A percentile compares a stretch with the other conserved stretches of the same genome.
Conservation (phyloP, 208 protist species). For the Leishmania gerbilli region DNA sequence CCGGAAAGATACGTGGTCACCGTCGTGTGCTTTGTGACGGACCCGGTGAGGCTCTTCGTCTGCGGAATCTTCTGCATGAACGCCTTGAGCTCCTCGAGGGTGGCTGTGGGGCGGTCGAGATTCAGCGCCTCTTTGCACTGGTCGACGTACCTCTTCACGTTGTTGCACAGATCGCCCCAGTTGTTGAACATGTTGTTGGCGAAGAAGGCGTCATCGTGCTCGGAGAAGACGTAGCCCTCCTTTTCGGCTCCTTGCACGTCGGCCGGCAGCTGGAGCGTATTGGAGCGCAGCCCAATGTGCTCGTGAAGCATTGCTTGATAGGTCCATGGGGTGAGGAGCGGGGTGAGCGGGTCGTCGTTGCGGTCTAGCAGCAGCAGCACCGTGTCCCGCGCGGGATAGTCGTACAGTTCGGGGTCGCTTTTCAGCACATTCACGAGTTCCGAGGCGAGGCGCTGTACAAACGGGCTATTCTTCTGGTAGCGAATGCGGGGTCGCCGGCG, state of each 20-base stretch:
- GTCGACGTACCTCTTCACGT: slow-evolving; percentile 94
- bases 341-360: slow-evolving; percentile 95
- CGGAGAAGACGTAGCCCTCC: slow-evolving; percentile 86
- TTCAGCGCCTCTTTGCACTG: slow-evolving; percentile 89
- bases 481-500: slow-evolving; percentile 69
- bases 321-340: slow-evolving; percentile 98
- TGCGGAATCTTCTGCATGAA: slow-evolving; percentile 89
- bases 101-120: slow-evolving; percentile 78
- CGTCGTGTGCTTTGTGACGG: slow-evolving; percentile 88
- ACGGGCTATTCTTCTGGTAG: slow-evolving; percentile 67
- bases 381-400: slow-evolving; percentile 76
- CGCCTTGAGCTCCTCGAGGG: slow-evolving; percentile 87
- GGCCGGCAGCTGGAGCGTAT: slow-evolving; percentile 75
- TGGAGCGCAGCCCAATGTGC: slow-evolving; percentile 94
- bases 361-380: slow-evolving; percentile 85
- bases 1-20: slow-evolving; percentile 74
- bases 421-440: slow-evolving; percentile 75
- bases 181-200: slow-evolving; percentile 95
- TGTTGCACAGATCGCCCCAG: slow-evolving; percentile 97
- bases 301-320: slow-evolving; percentile 99
- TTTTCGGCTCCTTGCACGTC: slow-evolving; percentile 42
- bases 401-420: slow-evolving; percentile 85
- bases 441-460: slow-evolving; percentile 63
- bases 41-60: slow-evolving; percentile 73
- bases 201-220: slow-evolving; percentile 96